These are phyloP conservation scores for Samsoniella hepiali DNA, from an alignment of 2,329 filamentous ascomycete genomes.

Conservation along the genomic window DNA sequence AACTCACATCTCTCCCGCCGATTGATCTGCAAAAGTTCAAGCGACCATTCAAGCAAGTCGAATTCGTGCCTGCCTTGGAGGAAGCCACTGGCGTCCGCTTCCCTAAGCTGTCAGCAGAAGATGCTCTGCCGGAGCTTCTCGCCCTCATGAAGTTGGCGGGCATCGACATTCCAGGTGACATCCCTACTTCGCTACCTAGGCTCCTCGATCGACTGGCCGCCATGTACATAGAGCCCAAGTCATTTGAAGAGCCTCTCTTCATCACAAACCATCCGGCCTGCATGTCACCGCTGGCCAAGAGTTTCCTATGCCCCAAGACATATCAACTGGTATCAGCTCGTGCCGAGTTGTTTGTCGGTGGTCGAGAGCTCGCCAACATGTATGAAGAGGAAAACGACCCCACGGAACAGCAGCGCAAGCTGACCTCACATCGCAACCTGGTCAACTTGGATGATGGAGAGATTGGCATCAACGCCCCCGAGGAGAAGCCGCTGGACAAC, in stretches of 20 bases:
- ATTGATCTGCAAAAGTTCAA: slow-evolving; percentile 48
- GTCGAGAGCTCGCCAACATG: slow-evolving; percentile 86
- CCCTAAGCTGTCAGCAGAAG: slow-evolving; percentile 55
- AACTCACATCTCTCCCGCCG: slow-evolving; percentile 45
- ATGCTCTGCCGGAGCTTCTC: slow-evolving; percentile 58
- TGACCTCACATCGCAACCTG: slow-evolving; percentile 52
- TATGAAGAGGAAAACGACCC: slow-evolving; percentile 98
- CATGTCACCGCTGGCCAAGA: slow-evolving; percentile 89
- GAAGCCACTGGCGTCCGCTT: slow-evolving; percentile 60
- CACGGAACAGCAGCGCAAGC: slow-evolving; percentile 79
- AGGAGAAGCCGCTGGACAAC: slow-evolving; percentile 8
- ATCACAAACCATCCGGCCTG: slow-evolving; percentile 87
- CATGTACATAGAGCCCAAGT: slow-evolving; percentile 74
- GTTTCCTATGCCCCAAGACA: slow-evolving; percentile 66
- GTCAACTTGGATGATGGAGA: slow-evolving; percentile 35
- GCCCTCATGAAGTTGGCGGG: slow-evolving; percentile 54
- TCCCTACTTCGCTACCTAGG: slow-evolving; percentile 55
- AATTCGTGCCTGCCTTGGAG: slow-evolving; percentile 81
- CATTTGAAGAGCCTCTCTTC: slow-evolving; percentile 67
- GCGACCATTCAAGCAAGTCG: slow-evolving; percentile 62
- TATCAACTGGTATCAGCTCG: slow-evolving; percentile 74
- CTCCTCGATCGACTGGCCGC: slow-evolving; percentile 79
- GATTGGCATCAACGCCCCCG: slow-evolving; percentile 27
- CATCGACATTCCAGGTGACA: slow-evolving; percentile 63
- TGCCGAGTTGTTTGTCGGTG: slow-evolving; percentile 78